These are phyloP conservation scores for Porphyrellus sp. DNA, from an alignment of 1,284 basidiomycete species.

Conservation along the genomic window DNA sequence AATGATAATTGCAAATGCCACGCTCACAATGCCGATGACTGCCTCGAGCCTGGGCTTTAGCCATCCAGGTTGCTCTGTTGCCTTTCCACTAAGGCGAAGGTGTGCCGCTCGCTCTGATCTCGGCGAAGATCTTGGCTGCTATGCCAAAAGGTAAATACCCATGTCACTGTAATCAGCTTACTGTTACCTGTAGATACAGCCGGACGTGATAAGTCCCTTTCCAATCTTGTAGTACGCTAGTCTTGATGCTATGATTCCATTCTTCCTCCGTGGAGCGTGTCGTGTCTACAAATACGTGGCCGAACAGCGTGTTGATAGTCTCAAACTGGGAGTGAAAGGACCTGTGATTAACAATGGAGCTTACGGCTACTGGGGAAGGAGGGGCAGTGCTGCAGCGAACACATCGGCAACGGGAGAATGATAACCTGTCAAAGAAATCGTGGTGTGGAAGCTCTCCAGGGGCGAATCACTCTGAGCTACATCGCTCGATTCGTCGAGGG, in stretches of 20 bases:
- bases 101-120: constrained; percentile 14
- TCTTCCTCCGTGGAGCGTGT: constrained; percentile 22
- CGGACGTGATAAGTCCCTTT: constrained; percentile 17
- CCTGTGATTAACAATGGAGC: constrained; percentile 18
- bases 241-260: constrained; percentile 20
- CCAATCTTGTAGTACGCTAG: constrained; percentile 16
- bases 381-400: constrained; percentile 15
- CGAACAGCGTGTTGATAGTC: constrained; percentile 20
- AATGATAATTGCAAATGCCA: constrained; percentile 16
- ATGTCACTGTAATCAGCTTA: not conserved
- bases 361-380: constrained; percentile 20
- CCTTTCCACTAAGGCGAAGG: constrained; percentile 16
- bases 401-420: constrained; percentile 3
- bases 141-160: not conserved
- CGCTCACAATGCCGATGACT: constrained; percentile 23
- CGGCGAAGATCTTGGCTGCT: constrained; percentile 15
- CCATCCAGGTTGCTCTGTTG: constrained; percentile 14
- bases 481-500: not conserved
- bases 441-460: constrained; percentile 14
- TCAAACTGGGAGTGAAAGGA: constrained; percentile 20
- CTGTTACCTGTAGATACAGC: constrained; percentile 18
- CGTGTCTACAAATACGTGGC: constrained; percentile 20
- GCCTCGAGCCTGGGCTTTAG: constrained; percentile 18
- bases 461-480: not conserved
- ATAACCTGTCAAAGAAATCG: constrained; percentile 21